These are phyloP conservation scores for Stylosanthes scabra DNA, from an alignment of 331 rosid genomes.

Conservation along the genomic window DNA sequence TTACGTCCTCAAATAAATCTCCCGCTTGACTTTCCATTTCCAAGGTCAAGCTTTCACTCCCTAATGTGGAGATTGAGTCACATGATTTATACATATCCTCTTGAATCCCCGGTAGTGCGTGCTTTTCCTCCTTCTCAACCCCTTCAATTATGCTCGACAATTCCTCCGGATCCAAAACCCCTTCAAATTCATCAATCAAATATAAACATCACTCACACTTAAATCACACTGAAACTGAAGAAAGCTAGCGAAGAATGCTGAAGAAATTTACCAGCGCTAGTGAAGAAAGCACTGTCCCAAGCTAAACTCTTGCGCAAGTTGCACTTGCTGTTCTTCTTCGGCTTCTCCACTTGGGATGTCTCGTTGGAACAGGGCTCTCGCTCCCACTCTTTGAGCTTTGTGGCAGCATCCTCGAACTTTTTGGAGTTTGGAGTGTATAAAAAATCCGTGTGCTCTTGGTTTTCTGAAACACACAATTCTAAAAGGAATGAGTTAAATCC, in stretches of 20 bases:
- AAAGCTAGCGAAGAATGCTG: neutral
- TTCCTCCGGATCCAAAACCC: slow-evolving; percentile 92
- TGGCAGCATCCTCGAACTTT: slow-evolving; percentile 60
- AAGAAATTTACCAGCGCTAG: slow-evolving; percentile 72
- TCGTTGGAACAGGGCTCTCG: slow-evolving; percentile 54
- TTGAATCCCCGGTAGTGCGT: slow-evolving; percentile 58
- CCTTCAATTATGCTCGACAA: slow-evolving; percentile 80
- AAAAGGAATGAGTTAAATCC: neutral
- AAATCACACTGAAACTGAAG: neutral
- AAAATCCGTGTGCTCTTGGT: slow-evolving; percentile 45
- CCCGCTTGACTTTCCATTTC: slow-evolving; percentile 61
- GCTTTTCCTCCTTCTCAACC: slow-evolving; percentile 64
- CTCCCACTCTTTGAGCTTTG: slow-evolving; percentile 50
- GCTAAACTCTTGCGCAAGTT: slow-evolving; percentile 96
- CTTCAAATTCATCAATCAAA: slow-evolving; percentile 48
- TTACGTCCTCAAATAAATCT: slow-evolving; percentile 79
- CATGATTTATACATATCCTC: slow-evolving; percentile 80
- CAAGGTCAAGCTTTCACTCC: slow-evolving; percentile 71
- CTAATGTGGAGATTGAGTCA: slow-evolving; percentile 80
- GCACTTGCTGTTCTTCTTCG: slow-evolving; percentile 63
- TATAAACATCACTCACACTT: slow-evolving; percentile 6
- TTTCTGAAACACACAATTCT: slow-evolving; percentile 43
- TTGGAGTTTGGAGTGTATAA: slow-evolving; percentile 52
- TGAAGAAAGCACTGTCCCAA: slow-evolving; percentile 97
- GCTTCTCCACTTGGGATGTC: slow-evolving; percentile 49